Evolutionary conservation across 2,329 filamentous ascomycete genomes (phyloP), one percentile per base, ranked within the genome.

Genomic region (Colletotrichum higginsianum): DNA sequence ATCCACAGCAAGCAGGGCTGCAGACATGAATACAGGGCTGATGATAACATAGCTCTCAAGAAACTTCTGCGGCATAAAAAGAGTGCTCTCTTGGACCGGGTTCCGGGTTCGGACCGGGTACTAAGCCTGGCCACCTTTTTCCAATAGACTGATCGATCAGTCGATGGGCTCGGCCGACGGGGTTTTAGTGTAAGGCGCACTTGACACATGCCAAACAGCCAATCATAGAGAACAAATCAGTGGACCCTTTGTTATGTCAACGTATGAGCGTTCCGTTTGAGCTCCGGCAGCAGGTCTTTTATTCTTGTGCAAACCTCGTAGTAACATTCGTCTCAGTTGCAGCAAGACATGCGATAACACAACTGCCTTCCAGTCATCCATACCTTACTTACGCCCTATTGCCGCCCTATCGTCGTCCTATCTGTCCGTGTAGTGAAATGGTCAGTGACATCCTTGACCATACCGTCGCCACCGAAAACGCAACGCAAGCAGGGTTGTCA

Each of bases 151-250:
- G 44, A 40, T 50, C 26, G 44, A 40, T 50, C 26, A 42, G 40
- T 44, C 1, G 40, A 56, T 61, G 42, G 57, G 50, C 49, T 50
- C 26, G n/a, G 42, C 50, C 1, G n/a, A 47, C n/a, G 55, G 47
- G 40, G 50, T 3, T 66, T 30, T 61, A 66, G 62, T 70, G 62
- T 61, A 70, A 70, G 67, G 67, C 67, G 67, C 18, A 66, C 47
- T 70, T 70, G 62, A 70, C 62, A 66, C 62, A 70, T 56, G 4
- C 38, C 3, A 23, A 16, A 13, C 9, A 13, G 11, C 67, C 62
- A 70, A 70, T 66, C 62, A 66, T 30, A 2, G 21, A 52, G 47
- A 30, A 26, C 15, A 18, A 13, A 35, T 13, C 9, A n/a, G 67
- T 66, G 61, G 67, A 35, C 38, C 46, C 16, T 16, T 9, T 16